Evolutionary conservation across 2,329 filamentous ascomycete species (phyloP).

Genomic region (Rasamsonia emersonii): DNA sequence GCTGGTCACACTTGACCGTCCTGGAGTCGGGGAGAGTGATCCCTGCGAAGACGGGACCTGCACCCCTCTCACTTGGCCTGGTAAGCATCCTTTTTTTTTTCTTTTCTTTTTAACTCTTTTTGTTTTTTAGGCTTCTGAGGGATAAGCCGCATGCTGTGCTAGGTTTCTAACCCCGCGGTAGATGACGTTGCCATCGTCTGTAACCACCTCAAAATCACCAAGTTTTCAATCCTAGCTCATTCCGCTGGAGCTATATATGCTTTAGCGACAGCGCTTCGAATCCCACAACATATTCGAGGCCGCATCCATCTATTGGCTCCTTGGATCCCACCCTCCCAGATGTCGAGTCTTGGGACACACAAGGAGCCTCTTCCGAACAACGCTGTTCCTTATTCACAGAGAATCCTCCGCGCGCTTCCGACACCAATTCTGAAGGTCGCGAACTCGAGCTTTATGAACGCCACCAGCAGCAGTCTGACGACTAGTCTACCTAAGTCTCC

Average conservation of each 20-base stretch:
- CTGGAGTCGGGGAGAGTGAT: slow-evolving; percentile 88
- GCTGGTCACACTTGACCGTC: slow-evolving; percentile 86
- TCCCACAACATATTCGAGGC: slow-evolving; percentile 91
- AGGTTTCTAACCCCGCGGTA: slow-evolving; percentile 18
- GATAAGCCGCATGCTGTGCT: slow-evolving; percentile 13
- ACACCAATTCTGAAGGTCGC: slow-evolving; percentile 87
- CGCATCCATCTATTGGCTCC: slow-evolving; percentile 90
- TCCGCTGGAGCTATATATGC: slow-evolving; percentile 98
- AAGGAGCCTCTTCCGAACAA: slow-evolving; percentile 70
- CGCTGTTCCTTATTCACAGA: slow-evolving; percentile 82
- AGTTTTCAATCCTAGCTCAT: slow-evolving; percentile 93
- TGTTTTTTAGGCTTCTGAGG: too few relatives aligned
- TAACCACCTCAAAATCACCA: slow-evolving; percentile 80
- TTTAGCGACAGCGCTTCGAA: slow-evolving; percentile 83
- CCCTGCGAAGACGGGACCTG: slow-evolving; percentile 71
- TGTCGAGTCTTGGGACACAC: slow-evolving; percentile 67
- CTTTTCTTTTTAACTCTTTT: not conserved
- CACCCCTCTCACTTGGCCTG: slow-evolving; percentile 88
- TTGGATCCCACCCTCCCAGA: slow-evolving; percentile 85
- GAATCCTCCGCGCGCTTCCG: slow-evolving; percentile 80
- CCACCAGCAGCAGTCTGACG: slow-evolving; percentile 78
- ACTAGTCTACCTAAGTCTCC: slow-evolving; percentile 63
- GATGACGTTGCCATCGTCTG: slow-evolving; percentile 91
- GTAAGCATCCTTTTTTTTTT: slow-evolving; percentile 42
- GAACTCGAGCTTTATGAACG: slow-evolving; percentile 90